Conservation (phyloP, 768 basidiomycete genomes). For the Lepiota brunneoincarnata region DNA sequence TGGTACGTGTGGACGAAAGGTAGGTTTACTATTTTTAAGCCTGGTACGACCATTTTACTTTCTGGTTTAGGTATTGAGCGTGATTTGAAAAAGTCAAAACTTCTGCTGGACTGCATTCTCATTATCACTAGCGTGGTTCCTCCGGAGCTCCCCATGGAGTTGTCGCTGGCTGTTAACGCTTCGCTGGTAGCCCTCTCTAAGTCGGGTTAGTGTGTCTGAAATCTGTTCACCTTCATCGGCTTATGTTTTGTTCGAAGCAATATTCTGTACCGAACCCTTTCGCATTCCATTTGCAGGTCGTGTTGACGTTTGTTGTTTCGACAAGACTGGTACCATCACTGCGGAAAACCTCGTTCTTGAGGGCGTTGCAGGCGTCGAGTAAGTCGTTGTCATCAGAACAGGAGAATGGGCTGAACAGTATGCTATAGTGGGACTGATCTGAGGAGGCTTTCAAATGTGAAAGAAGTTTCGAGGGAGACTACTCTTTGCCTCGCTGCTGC, state of each 20-base stretch:
- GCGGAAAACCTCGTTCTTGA: slow-evolving; percentile 94
- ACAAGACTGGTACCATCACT: slow-evolving; percentile 99
- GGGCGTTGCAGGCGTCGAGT: slow-evolving; percentile 91
- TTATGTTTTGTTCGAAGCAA: slow-evolving; percentile 52
- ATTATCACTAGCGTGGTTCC: slow-evolving; percentile 98
- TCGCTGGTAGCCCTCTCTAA: slow-evolving; percentile 92
- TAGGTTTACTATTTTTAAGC: slow-evolving; percentile 25
- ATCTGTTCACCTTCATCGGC: background rate
- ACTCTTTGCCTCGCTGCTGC: slow-evolving; percentile 89
- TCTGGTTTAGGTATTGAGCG: slow-evolving; percentile 73
- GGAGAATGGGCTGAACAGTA: slow-evolving; percentile 7
- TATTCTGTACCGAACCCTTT: slow-evolving; percentile 99
- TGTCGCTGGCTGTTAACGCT: slow-evolving; percentile 93
- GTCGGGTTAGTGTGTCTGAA: slow-evolving; percentile 57
- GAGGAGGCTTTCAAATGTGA: slow-evolving; percentile 72
- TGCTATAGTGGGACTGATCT: slow-evolving; percentile 52
- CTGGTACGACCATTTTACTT: background rate
- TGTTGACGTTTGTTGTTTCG: slow-evolving; percentile 98
- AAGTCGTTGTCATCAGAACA: slow-evolving; percentile 26
- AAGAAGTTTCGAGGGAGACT: slow-evolving; percentile 73
- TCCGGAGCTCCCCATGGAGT: slow-evolving; percentile 97
- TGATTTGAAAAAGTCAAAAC: slow-evolving; percentile 90
- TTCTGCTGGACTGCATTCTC: slow-evolving; percentile 91
- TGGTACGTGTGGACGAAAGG: slow-evolving; percentile 99
- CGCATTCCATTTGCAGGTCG: slow-evolving; percentile 94